Conservation (phyloP, 1,284 basidiomycete genomes). For the Peniophora sp. region DNA sequence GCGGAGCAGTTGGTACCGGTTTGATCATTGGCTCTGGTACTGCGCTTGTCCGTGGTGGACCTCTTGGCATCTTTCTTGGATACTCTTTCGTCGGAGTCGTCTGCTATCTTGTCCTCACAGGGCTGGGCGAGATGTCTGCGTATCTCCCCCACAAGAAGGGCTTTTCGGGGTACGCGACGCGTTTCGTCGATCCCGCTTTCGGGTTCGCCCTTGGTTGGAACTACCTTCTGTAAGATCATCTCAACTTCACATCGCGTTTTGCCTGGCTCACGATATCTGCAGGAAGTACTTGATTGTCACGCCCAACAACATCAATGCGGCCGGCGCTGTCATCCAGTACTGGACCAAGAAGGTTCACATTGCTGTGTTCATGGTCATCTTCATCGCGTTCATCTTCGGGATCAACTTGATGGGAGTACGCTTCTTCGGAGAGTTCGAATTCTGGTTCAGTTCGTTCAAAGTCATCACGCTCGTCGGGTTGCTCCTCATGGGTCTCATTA, state of each 20-base stretch:
- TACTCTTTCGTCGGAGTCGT: constrained; percentile 49
- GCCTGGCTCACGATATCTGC: background rate
- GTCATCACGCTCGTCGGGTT: constrained; percentile 35
- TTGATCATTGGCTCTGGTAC: constrained; percentile 68
- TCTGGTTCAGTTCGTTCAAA: constrained; percentile 33
- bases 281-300: constrained; percentile 23
- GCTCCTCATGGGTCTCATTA: constrained; percentile 41
- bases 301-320: constrained; percentile 37
- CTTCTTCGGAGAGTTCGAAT: constrained; percentile 51
- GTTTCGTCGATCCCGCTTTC: constrained; percentile 43
- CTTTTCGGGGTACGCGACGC: constrained; percentile 37
- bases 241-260: constrained; percentile 14
- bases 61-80: constrained; percentile 41
- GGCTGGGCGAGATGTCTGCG: constrained; percentile 29
- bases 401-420: constrained; percentile 49
- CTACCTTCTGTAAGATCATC: constrained; percentile 15
- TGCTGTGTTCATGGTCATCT: constrained; percentile 51
- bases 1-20: constrained; percentile 64
- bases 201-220: constrained; percentile 38
- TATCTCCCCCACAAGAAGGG: constrained; percentile 32
- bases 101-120: constrained; percentile 44
- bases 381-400: constrained; percentile 30
- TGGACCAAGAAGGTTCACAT: constrained; percentile 49
- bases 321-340: constrained; percentile 54
- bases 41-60: constrained; percentile 45